Percentiles rank a stretch among this genome's conserved stretches.
Conservation (phyloP, 331 rosid species). For the Acacia pycnantha region DNA sequence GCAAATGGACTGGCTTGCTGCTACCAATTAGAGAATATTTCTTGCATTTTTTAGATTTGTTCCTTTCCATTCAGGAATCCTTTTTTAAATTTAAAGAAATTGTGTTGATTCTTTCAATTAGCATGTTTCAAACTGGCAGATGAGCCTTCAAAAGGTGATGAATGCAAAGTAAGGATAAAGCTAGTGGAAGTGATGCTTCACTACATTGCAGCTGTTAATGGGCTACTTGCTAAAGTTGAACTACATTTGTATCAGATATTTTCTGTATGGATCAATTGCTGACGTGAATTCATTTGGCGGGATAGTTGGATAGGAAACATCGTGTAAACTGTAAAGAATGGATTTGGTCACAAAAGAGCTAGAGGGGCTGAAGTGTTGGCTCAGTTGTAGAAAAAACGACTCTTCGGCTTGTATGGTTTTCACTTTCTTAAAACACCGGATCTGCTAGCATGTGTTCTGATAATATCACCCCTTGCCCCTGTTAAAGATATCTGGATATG, state of each 20-base stretch:
- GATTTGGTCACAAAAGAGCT: neutral
- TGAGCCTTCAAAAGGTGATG: neutral
- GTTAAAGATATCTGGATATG: neutral
- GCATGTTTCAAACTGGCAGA: neutral
- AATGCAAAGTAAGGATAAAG: neutral
- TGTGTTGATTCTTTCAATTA: neutral
- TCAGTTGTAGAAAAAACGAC: neutral
- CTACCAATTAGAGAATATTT: neutral
- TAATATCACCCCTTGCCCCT: neutral
- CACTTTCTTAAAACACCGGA: neutral
- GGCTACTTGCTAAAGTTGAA: neutral
- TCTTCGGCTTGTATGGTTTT: neutral
- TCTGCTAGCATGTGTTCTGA: neutral
- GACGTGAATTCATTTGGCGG: neutral
- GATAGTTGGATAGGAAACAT: neutral
- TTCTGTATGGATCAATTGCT: constrained; percentile 1
- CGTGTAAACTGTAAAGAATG: neutral
- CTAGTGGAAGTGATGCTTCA: neutral
- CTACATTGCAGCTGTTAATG: neutral
- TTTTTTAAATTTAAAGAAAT: neutral
- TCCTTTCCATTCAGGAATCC: neutral
- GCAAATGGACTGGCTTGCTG: neutral
- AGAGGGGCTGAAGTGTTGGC: neutral
- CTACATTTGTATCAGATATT: neutral
- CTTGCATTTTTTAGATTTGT: neutral